Evolutionary conservation across 768 basidiomycete species (phyloP).

Genomic region (Albatrellus ellisii): DNA sequence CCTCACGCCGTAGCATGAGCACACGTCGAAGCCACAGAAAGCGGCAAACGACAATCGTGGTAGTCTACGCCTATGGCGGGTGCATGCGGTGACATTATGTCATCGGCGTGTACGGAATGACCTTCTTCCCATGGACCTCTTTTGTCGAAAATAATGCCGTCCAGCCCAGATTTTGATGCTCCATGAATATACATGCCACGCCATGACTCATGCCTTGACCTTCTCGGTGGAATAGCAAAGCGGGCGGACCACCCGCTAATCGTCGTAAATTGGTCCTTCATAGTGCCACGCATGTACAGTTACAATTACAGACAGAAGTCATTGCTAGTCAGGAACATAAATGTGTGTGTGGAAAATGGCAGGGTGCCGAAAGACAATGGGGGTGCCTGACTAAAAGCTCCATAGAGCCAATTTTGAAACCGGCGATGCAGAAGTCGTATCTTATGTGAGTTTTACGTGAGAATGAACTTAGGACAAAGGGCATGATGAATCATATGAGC

Average conservation of each 20-base stretch:
- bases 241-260: not conserved
- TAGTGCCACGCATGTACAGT: not conserved
- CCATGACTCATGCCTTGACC: not conserved
- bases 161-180: no score
- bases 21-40: no score
- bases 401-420: not conserved
- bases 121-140: no score
- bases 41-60: no score
- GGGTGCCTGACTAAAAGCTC: not conserved
- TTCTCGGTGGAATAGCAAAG: not conserved
- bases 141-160: no score
- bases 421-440: not conserved
- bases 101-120: no score
- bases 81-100: no score
- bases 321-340: not conserved
- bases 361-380: not conserved
- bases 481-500: not conserved
- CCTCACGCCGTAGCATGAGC: no score
- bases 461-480: not conserved
- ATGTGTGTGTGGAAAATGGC: not conserved
- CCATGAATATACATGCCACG: no score
- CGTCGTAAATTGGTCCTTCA: not conserved
- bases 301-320: not conserved
- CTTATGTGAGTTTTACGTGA: not conserved
- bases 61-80: no score